Conservation (phyloP, 352 stramenopile species). For the Globisporangium apiculatum region DNA sequence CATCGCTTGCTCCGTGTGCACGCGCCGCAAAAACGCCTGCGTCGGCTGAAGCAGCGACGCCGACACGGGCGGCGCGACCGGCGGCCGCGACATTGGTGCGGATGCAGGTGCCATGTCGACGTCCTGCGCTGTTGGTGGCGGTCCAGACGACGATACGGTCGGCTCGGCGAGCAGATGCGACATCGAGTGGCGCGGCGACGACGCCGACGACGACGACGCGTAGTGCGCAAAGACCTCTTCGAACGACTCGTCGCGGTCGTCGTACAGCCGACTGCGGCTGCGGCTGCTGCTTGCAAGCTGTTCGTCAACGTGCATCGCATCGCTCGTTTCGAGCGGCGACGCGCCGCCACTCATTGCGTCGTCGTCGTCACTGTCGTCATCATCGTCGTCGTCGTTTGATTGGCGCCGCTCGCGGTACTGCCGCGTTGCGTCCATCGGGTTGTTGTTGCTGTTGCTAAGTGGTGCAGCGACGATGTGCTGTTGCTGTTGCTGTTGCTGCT, state of each 20-base stretch:
- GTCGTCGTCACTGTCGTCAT: conserved; percentile 15
- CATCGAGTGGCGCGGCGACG: conserved; percentile 32
- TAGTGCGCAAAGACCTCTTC: conserved; percentile 54
- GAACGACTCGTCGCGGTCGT: conserved; percentile 39
- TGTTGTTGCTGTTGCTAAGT: background rate
- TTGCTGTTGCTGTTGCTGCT: background rate
- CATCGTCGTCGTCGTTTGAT: conserved; percentile 14
- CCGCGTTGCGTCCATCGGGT: background rate
- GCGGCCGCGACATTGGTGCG: conserved; percentile 3
- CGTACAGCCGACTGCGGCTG: conserved; percentile 26
- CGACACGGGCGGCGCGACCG: conserved; percentile 9
- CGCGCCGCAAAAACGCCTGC: conserved; percentile 44
- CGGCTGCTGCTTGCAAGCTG: conserved; percentile 8
- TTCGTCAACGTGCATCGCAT: conserved; percentile 17
- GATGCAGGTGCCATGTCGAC: background rate
- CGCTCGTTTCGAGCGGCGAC: conserved; percentile 37
- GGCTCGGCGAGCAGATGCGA: conserved; percentile 25
- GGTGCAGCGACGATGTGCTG: conserved; percentile 1
- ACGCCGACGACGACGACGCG: conserved; percentile 44
- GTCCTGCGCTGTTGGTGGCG: background rate
- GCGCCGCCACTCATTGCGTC: conserved; percentile 35
- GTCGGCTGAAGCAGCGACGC: conserved; percentile 66
- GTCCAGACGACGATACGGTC: no score
- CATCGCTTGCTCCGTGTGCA: conserved; percentile 55
- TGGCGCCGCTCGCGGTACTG: conserved; percentile 17